Conservation (phyloP, 2,329 filamentous ascomycete species). For the Colletotrichum tamarilloi region DNA sequence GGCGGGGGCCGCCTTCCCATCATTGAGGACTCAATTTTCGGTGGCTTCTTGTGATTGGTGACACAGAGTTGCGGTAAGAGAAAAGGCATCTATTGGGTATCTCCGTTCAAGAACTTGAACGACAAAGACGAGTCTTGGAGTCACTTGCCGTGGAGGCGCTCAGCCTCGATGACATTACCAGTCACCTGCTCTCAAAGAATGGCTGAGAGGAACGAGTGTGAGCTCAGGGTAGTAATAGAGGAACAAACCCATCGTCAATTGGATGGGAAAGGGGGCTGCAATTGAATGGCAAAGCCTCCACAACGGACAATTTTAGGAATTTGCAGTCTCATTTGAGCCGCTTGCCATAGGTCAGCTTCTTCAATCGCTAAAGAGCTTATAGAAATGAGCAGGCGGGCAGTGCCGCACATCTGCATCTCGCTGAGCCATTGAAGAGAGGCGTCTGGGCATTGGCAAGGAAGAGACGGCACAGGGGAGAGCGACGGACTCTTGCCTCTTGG, state of each 20-base stretch:
- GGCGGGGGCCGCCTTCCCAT: neutral
- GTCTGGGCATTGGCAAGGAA: neutral
- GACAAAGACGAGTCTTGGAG: neutral
- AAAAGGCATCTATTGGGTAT: neutral
- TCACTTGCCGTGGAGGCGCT: neutral
- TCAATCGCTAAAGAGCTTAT: neutral
- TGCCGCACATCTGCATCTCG: neutral
- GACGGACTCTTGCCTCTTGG: neutral
- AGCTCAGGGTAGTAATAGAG: neutral
- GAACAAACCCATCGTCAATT: neutral
- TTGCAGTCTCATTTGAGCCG: neutral
- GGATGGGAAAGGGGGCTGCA: neutral
- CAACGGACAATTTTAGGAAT: neutral
- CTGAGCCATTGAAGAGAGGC: neutral
- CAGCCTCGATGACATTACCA: neutral
- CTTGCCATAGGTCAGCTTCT: neutral
- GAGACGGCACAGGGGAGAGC: neutral
- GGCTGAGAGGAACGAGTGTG: neutral
- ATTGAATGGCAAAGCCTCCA: neutral
- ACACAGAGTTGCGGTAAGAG: too few species aligned
- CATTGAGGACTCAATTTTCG: neutral
- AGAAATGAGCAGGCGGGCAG: neutral
- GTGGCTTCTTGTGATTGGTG: constrained; percentile 8
- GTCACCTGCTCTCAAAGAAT: neutral
- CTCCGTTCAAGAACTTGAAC: neutral